Conservation (phyloP, 2,329 filamentous ascomycete species). For the Nannizzia gypsea region DNA sequence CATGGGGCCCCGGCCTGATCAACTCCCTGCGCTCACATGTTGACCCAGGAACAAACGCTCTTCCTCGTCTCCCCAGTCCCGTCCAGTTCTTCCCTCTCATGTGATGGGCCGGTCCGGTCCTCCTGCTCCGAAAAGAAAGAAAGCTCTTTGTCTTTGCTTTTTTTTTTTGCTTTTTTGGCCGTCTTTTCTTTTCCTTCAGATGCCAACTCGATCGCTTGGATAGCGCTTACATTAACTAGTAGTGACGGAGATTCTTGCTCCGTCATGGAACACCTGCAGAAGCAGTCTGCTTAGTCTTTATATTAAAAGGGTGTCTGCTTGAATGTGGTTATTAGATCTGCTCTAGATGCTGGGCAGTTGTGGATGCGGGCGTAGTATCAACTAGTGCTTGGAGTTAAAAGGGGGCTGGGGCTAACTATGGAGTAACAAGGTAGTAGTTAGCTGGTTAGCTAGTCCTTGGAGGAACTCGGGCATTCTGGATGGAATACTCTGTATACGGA, state of each 20-base stretch:
- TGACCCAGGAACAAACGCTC: background rate
- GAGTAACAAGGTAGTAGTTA: too few relatives aligned
- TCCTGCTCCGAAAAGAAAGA: background rate
- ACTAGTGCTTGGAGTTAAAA: too few relatives aligned
- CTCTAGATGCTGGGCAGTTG: too few relatives aligned
- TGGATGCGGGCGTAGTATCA: background rate
- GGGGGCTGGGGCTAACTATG: too few relatives aligned
- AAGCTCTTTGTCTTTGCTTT: background rate
- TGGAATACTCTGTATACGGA: background rate
- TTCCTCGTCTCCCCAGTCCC: background rate
- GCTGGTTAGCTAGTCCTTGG: background rate
- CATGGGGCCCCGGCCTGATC: background rate
- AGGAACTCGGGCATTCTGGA: too few relatives aligned
- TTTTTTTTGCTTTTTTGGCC: background rate
- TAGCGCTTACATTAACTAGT: background rate
- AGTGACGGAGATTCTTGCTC: background rate
- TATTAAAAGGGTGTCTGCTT: background rate
- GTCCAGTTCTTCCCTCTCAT: background rate
- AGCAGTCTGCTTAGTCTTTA: background rate
- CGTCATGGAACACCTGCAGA: background rate
- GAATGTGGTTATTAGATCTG: too few relatives aligned
- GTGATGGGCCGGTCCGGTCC: constrained; percentile 1
- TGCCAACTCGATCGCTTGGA: background rate
- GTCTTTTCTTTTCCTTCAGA: background rate
- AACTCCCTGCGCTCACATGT: background rate